Conservation (phyloP, 169 alveolate species). For the Plasmodium vivax region DNA sequence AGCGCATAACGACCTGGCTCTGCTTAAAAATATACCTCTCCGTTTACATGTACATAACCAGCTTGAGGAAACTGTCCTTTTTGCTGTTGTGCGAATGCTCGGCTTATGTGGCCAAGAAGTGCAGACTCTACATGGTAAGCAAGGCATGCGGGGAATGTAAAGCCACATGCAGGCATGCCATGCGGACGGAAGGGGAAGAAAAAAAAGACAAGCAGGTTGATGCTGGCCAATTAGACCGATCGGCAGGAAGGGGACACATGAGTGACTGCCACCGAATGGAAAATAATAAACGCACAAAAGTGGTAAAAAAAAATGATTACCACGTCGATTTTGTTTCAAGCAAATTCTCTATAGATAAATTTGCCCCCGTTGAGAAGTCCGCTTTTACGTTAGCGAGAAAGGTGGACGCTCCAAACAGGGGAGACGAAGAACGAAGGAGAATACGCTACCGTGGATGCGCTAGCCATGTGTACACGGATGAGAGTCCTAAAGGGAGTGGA, state of each 20-base stretch:
- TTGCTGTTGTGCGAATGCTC: neutral
- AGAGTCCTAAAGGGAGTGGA: neutral
- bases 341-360: neutral
- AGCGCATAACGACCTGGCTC: neutral
- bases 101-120: slow-evolving; percentile 9
- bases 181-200: neutral
- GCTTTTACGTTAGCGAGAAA: neutral
- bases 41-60: neutral
- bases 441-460: neutral
- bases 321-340: neutral
- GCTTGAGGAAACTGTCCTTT: neutral
- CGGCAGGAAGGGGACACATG: neutral
- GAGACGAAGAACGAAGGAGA: neutral
- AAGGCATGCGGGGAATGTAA: neutral
- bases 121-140: neutral
- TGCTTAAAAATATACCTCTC: slow-evolving; percentile 17
- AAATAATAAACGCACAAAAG: neutral
- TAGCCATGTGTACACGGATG: neutral
- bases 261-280: neutral
- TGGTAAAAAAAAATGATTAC: neutral
- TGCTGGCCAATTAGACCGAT: neutral
- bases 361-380: neutral
- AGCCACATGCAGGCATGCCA: neutral
- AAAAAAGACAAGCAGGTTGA: neutral
- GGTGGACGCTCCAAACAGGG: neutral